Evolutionary conservation across 305 asterid species (phyloP), one percentile per base, ranked within the genome.

Genomic region (Plantago coronopus): DNA sequence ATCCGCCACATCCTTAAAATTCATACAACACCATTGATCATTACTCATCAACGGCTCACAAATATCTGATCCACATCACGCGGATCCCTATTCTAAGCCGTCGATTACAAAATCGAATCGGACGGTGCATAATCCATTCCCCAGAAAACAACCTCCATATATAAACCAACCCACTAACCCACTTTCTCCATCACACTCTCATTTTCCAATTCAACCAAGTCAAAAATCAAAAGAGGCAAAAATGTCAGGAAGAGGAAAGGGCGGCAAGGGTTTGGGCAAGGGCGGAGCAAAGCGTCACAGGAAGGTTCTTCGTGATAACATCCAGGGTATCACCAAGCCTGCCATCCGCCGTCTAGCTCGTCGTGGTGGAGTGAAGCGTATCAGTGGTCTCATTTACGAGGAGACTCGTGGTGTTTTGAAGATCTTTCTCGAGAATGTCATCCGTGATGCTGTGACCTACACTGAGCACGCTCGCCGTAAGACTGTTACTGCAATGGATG

Each of bases 231-330:
- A 11, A 22, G n/a, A 14, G 9, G 7, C 7, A 21, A 70, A 49
- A 68, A 76, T 76, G 81, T 76, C 81, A 2, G 81, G 81, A 49
- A 61, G 81, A 66, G 81, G 81, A 22, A 76, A 76, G 65, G 81
- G 81, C 17, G 81, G 81, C 59, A 76, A 76, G 49, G 81, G 81
- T 7, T 65, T 76, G 73, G 81, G 80, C 51, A 76, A 76, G 59
- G 80, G 80, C 50, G 80, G 77, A 12, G 80, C 80, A 5, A 76
- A 76, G 69, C 74, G 80, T 3, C 80, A 75, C 44, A 73, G 80
- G 1, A 75, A 75, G 61, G 80, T 75, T 51, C 61, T 75, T 8
- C 50, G 80, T 0, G 80, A 75, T 16, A 75, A 75, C 67, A 75
- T 75, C 29, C 80, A 75, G 55, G 80, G 80, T n/a, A 75, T 75